Percentiles rank a stretch among this genome's conserved stretches.
phyloP scores from a whole-genome alignment of 2,329 filamentous ascomycete species.

The Trichophaea hybrida region DNA sequence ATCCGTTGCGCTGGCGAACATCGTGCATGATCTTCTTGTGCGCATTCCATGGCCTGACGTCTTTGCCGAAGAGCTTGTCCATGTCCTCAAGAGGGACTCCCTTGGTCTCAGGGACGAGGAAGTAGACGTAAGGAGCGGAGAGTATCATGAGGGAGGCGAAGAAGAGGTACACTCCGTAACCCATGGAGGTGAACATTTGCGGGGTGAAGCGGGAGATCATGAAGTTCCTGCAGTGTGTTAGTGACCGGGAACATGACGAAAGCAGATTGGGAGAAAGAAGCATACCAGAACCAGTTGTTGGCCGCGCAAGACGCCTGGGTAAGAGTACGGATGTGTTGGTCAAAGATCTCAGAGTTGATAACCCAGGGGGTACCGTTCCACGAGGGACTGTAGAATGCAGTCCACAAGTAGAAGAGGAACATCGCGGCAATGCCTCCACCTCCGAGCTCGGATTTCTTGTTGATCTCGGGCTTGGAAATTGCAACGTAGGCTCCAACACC shows the following conservation, averaged over 20 bases:
- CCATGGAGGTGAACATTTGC: slow-evolving; percentile 39
- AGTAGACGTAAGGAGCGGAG: slow-evolving; percentile 34
- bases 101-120: slow-evolving; percentile 50
- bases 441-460: slow-evolving; percentile 31
- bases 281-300: slow-evolving; percentile 29
- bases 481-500: slow-evolving; percentile 49
- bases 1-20: neutral
- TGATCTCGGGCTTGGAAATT: slow-evolving; percentile 33
- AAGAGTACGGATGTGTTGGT: slow-evolving; percentile 45
- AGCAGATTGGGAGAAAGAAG: too few species aligned
- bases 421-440: slow-evolving; percentile 45
- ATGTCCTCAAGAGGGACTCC: slow-evolving; percentile 36
- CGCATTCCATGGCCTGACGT: slow-evolving; percentile 20
- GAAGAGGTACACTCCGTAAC: slow-evolving; percentile 51
- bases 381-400: slow-evolving; percentile 54
- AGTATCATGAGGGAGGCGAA: slow-evolving; percentile 49
- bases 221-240: slow-evolving; percentile 30
- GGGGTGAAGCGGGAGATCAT: slow-evolving; percentile 37
- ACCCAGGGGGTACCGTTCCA: slow-evolving; percentile 69
- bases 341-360: slow-evolving; percentile 61
- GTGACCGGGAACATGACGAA: too few species aligned
- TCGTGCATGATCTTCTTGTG: neutral
- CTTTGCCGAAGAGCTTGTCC: slow-evolving; percentile 29
- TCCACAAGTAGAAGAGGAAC: slow-evolving; percentile 63
- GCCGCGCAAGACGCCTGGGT: slow-evolving; percentile 3